Evolutionary conservation across 2,329 filamentous ascomycete genomes (phyloP).

Genomic region (Trichoderma sp.): DNA sequence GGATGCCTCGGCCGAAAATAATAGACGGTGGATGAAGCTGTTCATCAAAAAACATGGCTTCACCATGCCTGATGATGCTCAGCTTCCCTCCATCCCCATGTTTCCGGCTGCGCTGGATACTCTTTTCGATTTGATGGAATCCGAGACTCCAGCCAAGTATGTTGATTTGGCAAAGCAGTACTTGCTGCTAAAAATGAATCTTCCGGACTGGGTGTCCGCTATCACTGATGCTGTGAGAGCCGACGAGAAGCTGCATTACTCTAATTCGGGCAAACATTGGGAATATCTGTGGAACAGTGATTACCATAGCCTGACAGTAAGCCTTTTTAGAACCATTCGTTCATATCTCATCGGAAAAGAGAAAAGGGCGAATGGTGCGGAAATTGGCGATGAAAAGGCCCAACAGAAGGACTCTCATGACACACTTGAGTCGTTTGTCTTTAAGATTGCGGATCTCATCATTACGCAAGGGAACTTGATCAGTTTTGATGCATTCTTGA

Average conservation of each 20-base stretch:
- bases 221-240: constrained; percentile 28
- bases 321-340: background rate
- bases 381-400: background rate
- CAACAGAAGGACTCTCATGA: background rate
- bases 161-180: background rate
- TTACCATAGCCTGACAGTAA: background rate
- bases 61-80: constrained; percentile 21
- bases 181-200: constrained; percentile 26
- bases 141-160: background rate
- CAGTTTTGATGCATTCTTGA: background rate
- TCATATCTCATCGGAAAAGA: background rate
- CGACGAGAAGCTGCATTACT: constrained; percentile 26
- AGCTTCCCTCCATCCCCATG: constrained; percentile 27
- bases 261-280: constrained; percentile 33
- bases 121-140: constrained; percentile 24
- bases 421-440: background rate
- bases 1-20: constrained; percentile 29
- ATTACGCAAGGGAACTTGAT: background rate
- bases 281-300: constrained; percentile 24
- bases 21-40: constrained; percentile 32
- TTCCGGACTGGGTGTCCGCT: constrained; percentile 22
- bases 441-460: background rate
- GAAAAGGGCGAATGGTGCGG: background rate
- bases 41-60: constrained; percentile 33
- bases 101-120: constrained; percentile 17